Conservation (phyloP, 805 yeast species). For the Candida ipomoeae region DNA sequence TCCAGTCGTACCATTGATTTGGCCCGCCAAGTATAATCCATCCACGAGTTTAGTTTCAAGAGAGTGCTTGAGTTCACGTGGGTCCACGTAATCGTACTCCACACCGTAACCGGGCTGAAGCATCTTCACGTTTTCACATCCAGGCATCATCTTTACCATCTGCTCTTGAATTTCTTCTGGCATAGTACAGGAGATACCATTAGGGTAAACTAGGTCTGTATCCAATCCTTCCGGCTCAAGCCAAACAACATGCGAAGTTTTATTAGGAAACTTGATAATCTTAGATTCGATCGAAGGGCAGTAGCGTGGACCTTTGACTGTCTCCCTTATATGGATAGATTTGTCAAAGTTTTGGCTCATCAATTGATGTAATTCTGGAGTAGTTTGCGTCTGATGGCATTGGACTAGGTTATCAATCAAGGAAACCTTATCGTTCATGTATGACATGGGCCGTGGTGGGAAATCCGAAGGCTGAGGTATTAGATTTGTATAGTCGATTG, state of each 20-base stretch:
- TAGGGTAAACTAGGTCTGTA: slow-evolving; percentile 86
- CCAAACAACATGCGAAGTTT: slow-evolving; percentile 80
- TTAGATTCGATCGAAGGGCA: slow-evolving; percentile 97
- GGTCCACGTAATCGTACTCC: slow-evolving; percentile 94
- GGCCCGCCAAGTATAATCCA: slow-evolving; percentile 91
- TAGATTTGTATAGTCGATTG: slow-evolving; percentile 66
- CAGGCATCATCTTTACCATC: slow-evolving; percentile 75
- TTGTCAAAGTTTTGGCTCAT: slow-evolving; percentile 68
- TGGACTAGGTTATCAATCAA: slow-evolving; percentile 54
- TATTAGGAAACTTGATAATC: slow-evolving; percentile 73
- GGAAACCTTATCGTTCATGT: slow-evolving; percentile 62
- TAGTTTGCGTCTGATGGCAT: slow-evolving; percentile 80
- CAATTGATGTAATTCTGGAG: slow-evolving; percentile 65
- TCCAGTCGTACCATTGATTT: slow-evolving; percentile 97
- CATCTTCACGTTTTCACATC: slow-evolving; percentile 84
- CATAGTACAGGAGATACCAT: slow-evolving; percentile 94
- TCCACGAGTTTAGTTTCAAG: slow-evolving; percentile 75
- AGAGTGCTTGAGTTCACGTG: slow-evolving; percentile 73
- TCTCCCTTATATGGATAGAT: slow-evolving; percentile 86
- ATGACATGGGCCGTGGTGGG: slow-evolving; percentile 90
- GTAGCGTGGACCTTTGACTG: slow-evolving; percentile 94
- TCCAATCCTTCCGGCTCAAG: slow-evolving; percentile 94
- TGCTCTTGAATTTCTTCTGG: slow-evolving; percentile 85
- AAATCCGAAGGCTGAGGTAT: slow-evolving; percentile 73
- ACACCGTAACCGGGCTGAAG: slow-evolving; percentile 98